Evolutionary conservation across 441 rosid species (phyloP), one percentile per base, ranked within the genome.

Genomic region (Euphorbia celastroides): DNA sequence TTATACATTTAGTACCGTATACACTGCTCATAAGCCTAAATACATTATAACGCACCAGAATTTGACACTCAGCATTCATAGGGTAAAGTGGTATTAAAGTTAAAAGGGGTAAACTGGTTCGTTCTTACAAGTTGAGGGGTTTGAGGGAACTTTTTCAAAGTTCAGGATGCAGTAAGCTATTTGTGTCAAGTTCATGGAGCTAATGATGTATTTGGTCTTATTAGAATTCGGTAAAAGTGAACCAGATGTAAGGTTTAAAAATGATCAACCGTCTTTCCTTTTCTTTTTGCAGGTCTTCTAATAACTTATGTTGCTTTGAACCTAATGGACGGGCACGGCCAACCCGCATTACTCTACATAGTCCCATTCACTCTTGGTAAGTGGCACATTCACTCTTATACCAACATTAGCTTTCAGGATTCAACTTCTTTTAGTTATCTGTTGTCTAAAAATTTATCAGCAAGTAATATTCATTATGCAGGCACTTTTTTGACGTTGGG

Each of bases 241-340:
- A 12, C 64, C 59, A 9, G 50, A 9, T 58, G 25, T 30, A 7
- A 48, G 58, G 27, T 32, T 25, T 26, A 14, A 23, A 8, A 27
- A 62, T 17, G 11, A 17, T 5, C 57, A 4, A 9, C 7, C 22
- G 25, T 62, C 16, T 42, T 2, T 0, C 0, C 5, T 17, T 2
- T 27, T 62, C 11, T 0, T 19, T 5, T 36, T 73, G 69, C 81
- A 89, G 96, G 96, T 66, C 91, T 89, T 64, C 82, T 89, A 4
- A 57, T 87, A 48, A 89, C 96, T n/a, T 89, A 89, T 13, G 77
- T 84, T 65, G 96, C 93, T 64, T 61, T 89, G 81, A 89, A 85
- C 82, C 70, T 87, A 87, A 87, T 87, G 93, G 93, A 87, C 66
- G 96, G 96, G 31, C 96, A 85, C 38, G 96, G 96, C 66, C 96